Evolutionary conservation across 2,329 filamentous ascomycete genomes (phyloP).

Genomic region (Acrocalymma vagum): DNA sequence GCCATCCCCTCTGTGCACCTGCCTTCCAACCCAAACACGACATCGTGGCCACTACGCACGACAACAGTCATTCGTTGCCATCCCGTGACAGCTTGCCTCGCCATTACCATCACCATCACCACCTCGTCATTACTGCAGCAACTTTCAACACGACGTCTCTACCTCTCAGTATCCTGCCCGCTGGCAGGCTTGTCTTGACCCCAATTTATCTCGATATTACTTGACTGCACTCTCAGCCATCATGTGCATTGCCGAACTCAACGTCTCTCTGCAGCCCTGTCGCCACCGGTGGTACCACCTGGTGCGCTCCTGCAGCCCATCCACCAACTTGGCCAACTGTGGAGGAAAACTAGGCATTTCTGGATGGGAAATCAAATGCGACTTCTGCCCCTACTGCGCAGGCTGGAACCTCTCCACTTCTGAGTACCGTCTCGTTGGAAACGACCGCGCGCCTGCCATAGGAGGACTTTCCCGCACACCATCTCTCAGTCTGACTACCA

Average conservation of each 20-base stretch:
- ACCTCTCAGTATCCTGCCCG: constrained; percentile 22
- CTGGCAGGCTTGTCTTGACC: constrained; percentile 28
- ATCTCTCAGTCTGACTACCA: constrained; percentile 46
- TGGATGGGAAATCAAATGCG: constrained; percentile 59
- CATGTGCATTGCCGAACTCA: constrained; percentile 61
- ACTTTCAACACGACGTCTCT: constrained; percentile 33
- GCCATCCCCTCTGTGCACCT: too few species aligned
- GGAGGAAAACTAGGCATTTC: constrained; percentile 53
- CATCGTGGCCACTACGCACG: constrained; percentile 30
- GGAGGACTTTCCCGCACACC: constrained; percentile 52
- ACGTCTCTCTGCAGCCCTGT: constrained; percentile 57
- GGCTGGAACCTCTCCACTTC: constrained; percentile 47
- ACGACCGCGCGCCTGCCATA: constrained; percentile 47
- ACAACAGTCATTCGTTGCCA: constrained; percentile 29
- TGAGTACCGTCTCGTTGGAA: constrained; percentile 57
- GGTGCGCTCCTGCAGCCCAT: constrained; percentile 52
- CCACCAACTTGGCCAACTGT: constrained; percentile 58
- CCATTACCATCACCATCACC: constrained; percentile 6
- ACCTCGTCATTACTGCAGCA: too few species aligned
- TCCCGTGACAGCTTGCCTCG: constrained; percentile 23
- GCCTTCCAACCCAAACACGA: constrained; percentile 12
- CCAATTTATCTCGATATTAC: constrained; percentile 35
- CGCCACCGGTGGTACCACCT: constrained; percentile 61
- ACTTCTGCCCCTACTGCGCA: constrained; percentile 58
- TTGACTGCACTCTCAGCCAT: constrained; percentile 28